phyloP scores from a whole-genome alignment of 305 asterid genomes.

The Galium porrigens region DNA sequence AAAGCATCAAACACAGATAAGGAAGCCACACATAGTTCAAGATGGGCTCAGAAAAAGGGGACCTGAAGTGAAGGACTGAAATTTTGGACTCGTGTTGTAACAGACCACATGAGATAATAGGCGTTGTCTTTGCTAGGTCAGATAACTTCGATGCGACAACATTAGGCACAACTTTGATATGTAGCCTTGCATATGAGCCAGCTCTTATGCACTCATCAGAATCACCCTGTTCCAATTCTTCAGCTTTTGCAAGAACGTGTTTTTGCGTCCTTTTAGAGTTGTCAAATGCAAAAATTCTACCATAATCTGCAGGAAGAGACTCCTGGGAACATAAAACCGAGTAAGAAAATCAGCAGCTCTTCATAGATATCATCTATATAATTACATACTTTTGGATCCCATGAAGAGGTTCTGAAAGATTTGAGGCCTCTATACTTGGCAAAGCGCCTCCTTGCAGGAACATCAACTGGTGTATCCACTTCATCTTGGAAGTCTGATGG shows the following conservation, averaged over 20 bases:
- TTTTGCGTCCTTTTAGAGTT: slow-evolving; percentile 70
- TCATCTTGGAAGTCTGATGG: slow-evolving; percentile 82
- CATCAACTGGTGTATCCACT: slow-evolving; percentile 87
- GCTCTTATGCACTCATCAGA: slow-evolving; percentile 33
- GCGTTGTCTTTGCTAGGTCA: slow-evolving; percentile 31
- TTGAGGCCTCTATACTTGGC: slow-evolving; percentile 85
- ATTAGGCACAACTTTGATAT: slow-evolving; percentile 44
- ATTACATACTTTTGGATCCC: slow-evolving; percentile 87
- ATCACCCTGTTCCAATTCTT: slow-evolving; percentile 47
- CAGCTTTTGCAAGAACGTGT: slow-evolving; percentile 63
- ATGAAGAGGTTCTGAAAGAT: slow-evolving; percentile 84
- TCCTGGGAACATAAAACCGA: slow-evolving; percentile 42
- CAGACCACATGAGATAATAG: slow-evolving; percentile 65
- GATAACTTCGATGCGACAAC: slow-evolving; percentile 48
- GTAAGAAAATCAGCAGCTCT: slow-evolving; percentile 1
- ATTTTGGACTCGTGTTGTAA: slow-evolving; percentile 81
- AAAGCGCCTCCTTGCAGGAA: slow-evolving; percentile 83
- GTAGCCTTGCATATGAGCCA: slow-evolving; percentile 65
- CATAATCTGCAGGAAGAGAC: slow-evolving; percentile 84
- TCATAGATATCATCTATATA: neutral
- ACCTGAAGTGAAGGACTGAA: slow-evolving; percentile 96
- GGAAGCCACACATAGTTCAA: neutral
- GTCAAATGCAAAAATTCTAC: slow-evolving; percentile 76
- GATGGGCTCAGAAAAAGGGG: slow-evolving; percentile 12
- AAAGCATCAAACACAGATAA: slow-evolving; percentile 1